Evolutionary conservation across 169 alveolate species (phyloP), one percentile per base, ranked within the genome.

Genomic region (Prorocentrum cordatum): DNA sequence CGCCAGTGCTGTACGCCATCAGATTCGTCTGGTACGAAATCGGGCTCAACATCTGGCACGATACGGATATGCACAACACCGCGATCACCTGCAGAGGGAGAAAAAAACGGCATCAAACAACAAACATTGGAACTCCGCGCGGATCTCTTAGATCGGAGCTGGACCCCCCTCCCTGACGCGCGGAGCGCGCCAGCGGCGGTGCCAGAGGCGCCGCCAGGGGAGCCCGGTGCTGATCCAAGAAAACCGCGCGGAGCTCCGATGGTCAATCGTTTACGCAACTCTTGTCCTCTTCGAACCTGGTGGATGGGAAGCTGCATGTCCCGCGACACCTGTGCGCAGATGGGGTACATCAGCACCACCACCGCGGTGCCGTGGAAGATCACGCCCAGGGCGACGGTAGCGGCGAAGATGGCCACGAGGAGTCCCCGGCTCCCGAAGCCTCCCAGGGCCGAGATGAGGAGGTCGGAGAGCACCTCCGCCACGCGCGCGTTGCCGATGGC

Each of bases 361-460:
- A 75, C 86, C 18, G 86, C 86, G 12, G 86, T 75, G 24, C 66
- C 86, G 36, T 75, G 86, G 86, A 75, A 75, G 36, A 75, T 62
- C 4, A 75, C 39, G 16, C 86, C 86, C 27, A 75, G 58, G n/a
- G 42, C 1, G 22, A 59, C 42, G 12, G 71, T 54, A 7, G 39
- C 86, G 22, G 18, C 54, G 45, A 50, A 75, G 35, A 75, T 58
- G 10, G 50, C 86, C 3, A 33, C 86, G 27, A 75, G 71, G 45
- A 75, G 33, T 6, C 86, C 86, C 1, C 36, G 39, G 14, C 54
- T 27, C 31, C 86, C 86, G 59, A 75, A 47, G 3, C 72, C 59
- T 3, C 54, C 64, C 86, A 75, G 31, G 36, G 67, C 64, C 31
- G 35, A 33, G 12, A 33, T 62, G 33, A 75, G 50, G 50, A 27